These are phyloP conservation scores for Wickerhamomyces bisporus DNA, from an alignment of 805 yeast species.

Conservation along the genomic window DNA sequence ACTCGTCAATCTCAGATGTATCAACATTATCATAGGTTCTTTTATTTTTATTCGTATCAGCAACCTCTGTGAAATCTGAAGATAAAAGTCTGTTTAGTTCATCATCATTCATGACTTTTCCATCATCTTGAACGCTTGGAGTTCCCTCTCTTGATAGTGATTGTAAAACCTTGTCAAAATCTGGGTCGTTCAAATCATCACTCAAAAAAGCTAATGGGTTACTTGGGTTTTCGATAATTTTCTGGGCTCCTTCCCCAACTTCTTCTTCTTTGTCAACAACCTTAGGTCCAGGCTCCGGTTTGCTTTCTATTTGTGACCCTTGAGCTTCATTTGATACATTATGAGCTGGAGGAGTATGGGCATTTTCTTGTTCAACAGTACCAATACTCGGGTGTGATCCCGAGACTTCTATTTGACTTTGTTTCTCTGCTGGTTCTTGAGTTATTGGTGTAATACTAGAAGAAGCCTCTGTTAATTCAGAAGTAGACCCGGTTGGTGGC, in stretches of 20 bases:
- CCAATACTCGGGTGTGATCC: no score
- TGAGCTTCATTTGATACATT: no score
- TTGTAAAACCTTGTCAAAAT: slow-evolving; percentile 22
- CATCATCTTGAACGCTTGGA: slow-evolving; percentile 17
- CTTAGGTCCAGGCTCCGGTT: no score
- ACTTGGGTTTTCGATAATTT: background rate
- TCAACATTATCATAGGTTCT: slow-evolving; percentile 11
- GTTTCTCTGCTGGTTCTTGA: no score
- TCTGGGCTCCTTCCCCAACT: background rate
- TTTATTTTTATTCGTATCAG: slow-evolving; percentile 1
- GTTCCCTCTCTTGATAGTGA: slow-evolving; percentile 24
- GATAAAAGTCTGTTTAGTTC: slow-evolving; percentile 21
- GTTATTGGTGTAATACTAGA: no score
- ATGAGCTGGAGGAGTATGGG: no score
- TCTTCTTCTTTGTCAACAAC: background rate
- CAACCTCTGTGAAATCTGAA: slow-evolving; percentile 13
- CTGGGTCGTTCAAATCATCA: slow-evolving; percentile 19
- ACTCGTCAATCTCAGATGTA: background rate
- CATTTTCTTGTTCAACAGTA: no score
- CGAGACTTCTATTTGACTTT: no score
- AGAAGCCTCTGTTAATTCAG: no score
- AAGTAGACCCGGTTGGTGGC: no score
- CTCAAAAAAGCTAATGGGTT: slow-evolving; percentile 6
- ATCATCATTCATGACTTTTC: slow-evolving; percentile 19
- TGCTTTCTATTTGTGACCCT: no score